Conservation (phyloP, 83 land plant genomes). For the Picea abies region DNA sequence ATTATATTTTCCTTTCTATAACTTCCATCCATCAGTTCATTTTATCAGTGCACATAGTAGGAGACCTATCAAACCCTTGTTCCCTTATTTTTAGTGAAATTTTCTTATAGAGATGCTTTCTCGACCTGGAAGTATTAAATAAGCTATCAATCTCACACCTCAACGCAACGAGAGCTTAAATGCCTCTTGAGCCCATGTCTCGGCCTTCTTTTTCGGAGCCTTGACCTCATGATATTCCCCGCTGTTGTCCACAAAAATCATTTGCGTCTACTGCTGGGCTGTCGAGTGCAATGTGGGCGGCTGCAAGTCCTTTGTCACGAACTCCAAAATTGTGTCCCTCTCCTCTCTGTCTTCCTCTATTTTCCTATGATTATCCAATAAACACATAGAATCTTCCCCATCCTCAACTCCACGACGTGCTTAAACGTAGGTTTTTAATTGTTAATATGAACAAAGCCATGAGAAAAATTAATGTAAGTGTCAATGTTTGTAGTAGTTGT, state of each 20-base stretch:
- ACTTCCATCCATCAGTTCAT: slow-evolving; percentile 92
- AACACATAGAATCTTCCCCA: slow-evolving; percentile 3
- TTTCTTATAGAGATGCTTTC: slow-evolving; percentile 96
- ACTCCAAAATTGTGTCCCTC: slow-evolving; percentile 48
- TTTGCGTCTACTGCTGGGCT: slow-evolving; percentile 36
- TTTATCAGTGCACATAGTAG: slow-evolving; percentile 98
- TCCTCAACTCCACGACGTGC: too few species aligned
- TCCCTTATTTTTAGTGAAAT: slow-evolving; percentile 91
- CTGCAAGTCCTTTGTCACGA: slow-evolving; percentile 30
- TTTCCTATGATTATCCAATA: not conserved
- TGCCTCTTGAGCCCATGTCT: slow-evolving; percentile 98
- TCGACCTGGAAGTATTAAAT: slow-evolving; percentile 92
- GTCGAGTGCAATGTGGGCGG: not conserved
- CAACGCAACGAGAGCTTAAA: slow-evolving; percentile 59
- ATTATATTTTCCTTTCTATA: slow-evolving; percentile 65
- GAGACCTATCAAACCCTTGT: slow-evolving; percentile 80
- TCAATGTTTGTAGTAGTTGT: too few species aligned
- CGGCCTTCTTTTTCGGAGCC: slow-evolving; percentile 94
- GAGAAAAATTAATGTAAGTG: too few species aligned
- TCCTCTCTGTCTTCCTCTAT: not conserved
- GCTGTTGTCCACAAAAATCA: slow-evolving; percentile 47
- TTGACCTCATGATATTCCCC: slow-evolving; percentile 64
- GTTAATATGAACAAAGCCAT: too few species aligned
- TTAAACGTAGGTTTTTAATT: too few species aligned
- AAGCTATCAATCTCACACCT: slow-evolving; percentile 31